These are phyloP conservation scores for Rhodomyrtus psidioides DNA, from an alignment of 441 rosid species.

Conservation along the genomic window DNA sequence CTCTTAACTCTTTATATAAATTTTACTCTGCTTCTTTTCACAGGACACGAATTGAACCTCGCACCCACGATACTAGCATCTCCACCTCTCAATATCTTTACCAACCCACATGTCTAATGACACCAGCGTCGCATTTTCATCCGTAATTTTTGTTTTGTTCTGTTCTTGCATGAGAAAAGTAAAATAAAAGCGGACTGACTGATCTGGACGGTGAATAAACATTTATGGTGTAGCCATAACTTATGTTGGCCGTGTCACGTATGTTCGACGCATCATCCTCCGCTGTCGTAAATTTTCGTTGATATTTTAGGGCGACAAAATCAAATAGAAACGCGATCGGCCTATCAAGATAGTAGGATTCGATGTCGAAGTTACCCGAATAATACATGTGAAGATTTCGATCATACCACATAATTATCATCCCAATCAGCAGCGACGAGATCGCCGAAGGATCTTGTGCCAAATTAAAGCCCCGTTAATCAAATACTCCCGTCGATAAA, in stretches of 20 bases:
- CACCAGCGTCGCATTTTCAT: background rate
- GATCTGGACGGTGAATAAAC: background rate
- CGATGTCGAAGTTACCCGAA: background rate
- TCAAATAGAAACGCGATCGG: rapidly evolving
- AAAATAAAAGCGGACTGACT: background rate
- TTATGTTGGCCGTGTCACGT: rapidly evolving
- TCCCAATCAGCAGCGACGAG: background rate
- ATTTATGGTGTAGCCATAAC: rapidly evolving
- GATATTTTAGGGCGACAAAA: background rate
- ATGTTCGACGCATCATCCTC: background rate
- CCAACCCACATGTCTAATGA: too few relatives aligned
- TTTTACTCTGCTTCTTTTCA: too few relatives aligned
- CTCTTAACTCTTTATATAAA: too few relatives aligned
- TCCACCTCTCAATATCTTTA: too few relatives aligned
- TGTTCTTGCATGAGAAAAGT: background rate
- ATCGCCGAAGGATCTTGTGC: rapidly evolving
- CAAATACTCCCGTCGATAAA: background rate
- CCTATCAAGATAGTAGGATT: background rate
- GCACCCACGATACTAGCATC: too few relatives aligned
- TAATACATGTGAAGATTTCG: background rate
- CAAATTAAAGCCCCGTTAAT: rapidly evolving
- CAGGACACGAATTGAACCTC: too few relatives aligned
- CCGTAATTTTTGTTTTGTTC: too few relatives aligned
- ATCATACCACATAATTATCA: background rate
- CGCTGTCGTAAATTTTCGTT: rapidly evolving